Percentiles rank a stretch among this genome's conserved stretches.
Evolutionary conservation across 2,329 filamentous ascomycete genomes (phyloP).

Genomic region (Colletotrichum tabaci): DNA sequence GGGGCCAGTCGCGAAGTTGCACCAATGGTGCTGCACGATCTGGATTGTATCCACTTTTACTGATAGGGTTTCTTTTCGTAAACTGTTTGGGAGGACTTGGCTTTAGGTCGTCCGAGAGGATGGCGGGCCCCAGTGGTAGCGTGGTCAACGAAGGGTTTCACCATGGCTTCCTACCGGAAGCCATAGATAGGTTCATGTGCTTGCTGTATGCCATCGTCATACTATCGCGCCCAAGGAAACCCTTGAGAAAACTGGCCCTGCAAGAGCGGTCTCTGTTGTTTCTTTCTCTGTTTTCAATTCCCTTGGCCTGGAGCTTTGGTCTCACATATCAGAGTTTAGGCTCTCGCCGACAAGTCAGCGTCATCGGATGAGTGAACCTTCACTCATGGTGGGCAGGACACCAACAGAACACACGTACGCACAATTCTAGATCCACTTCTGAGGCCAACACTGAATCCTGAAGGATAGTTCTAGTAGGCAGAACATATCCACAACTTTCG

Average conservation of each 20-base stretch:
- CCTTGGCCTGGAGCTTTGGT: constrained; percentile 16
- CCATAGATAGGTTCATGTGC: constrained; percentile 19
- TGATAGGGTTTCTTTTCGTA: not conserved
- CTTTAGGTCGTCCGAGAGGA: constrained; percentile 19
- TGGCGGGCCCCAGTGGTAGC: constrained; percentile 24
- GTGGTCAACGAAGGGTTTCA: constrained; percentile 36
- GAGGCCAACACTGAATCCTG: not conserved
- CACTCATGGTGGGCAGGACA: not conserved
- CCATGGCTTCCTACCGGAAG: constrained; percentile 36
- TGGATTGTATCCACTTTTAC: not conserved
- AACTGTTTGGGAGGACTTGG: constrained; percentile 5
- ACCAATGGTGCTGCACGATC: constrained; percentile 16
- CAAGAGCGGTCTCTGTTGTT: not conserved
- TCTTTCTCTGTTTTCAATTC: not conserved
- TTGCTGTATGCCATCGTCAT: no score
- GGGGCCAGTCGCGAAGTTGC: not conserved
- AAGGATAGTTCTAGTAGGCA: not conserved
- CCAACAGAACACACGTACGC: constrained; percentile 1
- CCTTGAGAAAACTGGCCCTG: constrained; percentile 1
- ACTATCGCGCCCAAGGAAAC: constrained; percentile 18
- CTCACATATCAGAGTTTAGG: constrained; percentile 8
- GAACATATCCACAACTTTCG: not conserved
- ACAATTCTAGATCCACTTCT: not conserved
- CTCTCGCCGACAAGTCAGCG: constrained; percentile 20
- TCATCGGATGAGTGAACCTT: constrained; percentile 30